Percentiles rank a stretch among this genome's conserved stretches.
Conservation (phyloP, 768 basidiomycete species). For the Peribolospora baueri region DNA sequence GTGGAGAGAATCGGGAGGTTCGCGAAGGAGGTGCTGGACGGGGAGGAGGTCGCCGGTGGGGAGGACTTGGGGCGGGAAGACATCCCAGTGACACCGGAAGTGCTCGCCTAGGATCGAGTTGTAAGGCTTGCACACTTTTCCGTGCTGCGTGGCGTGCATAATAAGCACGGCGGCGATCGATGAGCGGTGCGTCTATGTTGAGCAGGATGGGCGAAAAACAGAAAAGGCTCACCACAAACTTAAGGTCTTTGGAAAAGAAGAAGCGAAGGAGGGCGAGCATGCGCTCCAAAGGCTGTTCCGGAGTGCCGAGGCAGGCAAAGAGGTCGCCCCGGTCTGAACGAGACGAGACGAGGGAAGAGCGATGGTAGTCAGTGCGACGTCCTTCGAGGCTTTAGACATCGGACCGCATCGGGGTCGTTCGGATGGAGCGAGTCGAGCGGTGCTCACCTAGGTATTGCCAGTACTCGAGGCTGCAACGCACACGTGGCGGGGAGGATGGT, state of each 20-base stretch:
- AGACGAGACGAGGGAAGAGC: too few relatives aligned
- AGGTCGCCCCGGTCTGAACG: too few relatives aligned
- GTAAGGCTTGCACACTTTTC: constrained; percentile 72
- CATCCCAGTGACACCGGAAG: constrained; percentile 69
- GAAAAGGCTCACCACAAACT: constrained; percentile 44
- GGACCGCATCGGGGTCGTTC: too few relatives aligned
- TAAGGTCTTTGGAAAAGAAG: constrained; percentile 76
- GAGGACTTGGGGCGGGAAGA: constrained; percentile 28
- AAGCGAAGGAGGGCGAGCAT: constrained; percentile 83
- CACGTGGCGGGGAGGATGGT: too few relatives aligned
- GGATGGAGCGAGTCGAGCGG: not conserved
- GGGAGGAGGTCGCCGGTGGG: constrained; percentile 24
- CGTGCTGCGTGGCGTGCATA: constrained; percentile 30
- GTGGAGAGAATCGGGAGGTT: constrained; percentile 18
- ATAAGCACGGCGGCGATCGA: not conserved
- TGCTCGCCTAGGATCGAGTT: constrained; percentile 71
- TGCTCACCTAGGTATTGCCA: constrained; percentile 1
- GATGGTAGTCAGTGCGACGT: too few relatives aligned
- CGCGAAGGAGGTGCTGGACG: constrained; percentile 7
- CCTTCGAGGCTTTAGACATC: too few relatives aligned
- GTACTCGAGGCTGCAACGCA: constrained; percentile 9
- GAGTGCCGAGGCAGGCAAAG: too few relatives aligned
- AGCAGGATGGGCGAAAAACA: not conserved
- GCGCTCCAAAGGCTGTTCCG: constrained; percentile 50
- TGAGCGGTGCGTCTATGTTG: not conserved